phyloP scores from a whole-genome alignment of 1,139 yeast genomes.

The Candida albicans region DNA sequence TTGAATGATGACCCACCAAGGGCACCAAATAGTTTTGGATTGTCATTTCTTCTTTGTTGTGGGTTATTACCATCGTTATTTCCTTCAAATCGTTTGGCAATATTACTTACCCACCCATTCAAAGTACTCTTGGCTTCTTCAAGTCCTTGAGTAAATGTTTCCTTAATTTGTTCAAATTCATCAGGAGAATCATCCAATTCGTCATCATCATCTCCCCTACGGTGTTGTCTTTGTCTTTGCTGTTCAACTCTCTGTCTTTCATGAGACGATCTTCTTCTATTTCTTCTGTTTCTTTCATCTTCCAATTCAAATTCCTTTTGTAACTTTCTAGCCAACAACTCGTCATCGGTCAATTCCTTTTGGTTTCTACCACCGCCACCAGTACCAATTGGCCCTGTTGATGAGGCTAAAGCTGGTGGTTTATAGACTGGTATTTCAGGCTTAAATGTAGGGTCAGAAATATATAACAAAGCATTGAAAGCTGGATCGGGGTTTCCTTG shows the following conservation, averaged over 20 bases:
- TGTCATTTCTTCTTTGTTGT: conserved; percentile 14
- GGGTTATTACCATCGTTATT: conserved; percentile 14
- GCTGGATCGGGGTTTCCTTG: conserved; percentile 81
- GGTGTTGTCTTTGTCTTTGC: conserved; percentile 9
- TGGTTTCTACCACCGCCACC: conserved; percentile 20
- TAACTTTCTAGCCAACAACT: conserved; percentile 74
- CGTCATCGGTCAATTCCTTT: conserved; percentile 56
- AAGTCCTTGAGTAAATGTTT: conserved; percentile 70
- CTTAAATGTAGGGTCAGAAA: conserved; percentile 73
- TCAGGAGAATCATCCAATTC: conserved; percentile 60
- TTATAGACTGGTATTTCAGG: conserved; percentile 54
- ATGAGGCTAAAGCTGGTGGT: conserved; percentile 9
- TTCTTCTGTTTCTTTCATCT: conserved; percentile 35
- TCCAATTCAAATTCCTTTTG: conserved; percentile 67
- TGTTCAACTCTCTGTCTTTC: conserved; percentile 6
- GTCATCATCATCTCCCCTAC: conserved; percentile 24
- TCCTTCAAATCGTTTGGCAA: conserved; percentile 57
- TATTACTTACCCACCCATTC: conserved; percentile 77
- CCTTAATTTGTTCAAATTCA: conserved; percentile 67
- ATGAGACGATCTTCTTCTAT: conserved; percentile 17
- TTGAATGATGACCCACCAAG: conserved; percentile 47
- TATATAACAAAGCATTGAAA: conserved; percentile 78
- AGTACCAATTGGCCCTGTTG: conserved; percentile 11
- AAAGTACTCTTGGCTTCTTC: conserved; percentile 82
- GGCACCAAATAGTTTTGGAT: conserved; percentile 47